Conservation (phyloP, 257 asterid species). For the Nicotiana knightiana region DNA sequence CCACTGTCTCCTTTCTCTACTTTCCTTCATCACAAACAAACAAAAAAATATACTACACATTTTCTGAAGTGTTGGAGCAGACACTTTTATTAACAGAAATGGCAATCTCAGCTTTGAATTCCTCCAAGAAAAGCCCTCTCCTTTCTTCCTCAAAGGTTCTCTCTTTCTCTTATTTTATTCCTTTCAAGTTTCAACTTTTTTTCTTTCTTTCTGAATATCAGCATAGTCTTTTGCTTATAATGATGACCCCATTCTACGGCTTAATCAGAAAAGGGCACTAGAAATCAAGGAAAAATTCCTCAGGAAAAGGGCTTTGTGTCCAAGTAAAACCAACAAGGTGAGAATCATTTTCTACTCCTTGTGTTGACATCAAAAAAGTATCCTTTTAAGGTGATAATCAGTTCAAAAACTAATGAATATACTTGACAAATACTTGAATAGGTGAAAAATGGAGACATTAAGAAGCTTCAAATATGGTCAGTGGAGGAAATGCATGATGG, state of each 20-base stretch:
- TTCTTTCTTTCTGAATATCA: neutral
- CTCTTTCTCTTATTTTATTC: neutral
- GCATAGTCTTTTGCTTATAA: neutral
- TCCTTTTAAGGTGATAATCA: too few relatives aligned
- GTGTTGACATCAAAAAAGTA: neutral
- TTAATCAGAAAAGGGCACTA: slow-evolving; percentile 7
- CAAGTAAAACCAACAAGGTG: neutral
- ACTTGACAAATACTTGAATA: neutral
- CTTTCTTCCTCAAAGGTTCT: slow-evolving; percentile 20
- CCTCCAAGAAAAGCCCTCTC: slow-evolving; percentile 4
- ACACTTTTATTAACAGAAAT: neutral
- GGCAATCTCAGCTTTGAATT: slow-evolving; percentile 12
- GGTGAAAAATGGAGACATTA: slow-evolving; percentile 10
- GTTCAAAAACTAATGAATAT: neutral
- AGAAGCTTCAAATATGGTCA: slow-evolving; percentile 14
- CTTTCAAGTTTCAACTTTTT: neutral
- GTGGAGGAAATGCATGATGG: slow-evolving; percentile 2
- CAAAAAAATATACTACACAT: neutral
- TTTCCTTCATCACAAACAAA: neutral
- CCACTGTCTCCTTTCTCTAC: neutral
- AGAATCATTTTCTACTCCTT: neutral
- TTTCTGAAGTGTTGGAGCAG: neutral
- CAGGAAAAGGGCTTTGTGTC: neutral
- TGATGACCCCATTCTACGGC: neutral
- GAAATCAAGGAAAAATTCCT: slow-evolving; percentile 9